Conservation (phyloP, 2,329 filamentous ascomycete genomes). For the Cryoendolithus antarcticus region DNA sequence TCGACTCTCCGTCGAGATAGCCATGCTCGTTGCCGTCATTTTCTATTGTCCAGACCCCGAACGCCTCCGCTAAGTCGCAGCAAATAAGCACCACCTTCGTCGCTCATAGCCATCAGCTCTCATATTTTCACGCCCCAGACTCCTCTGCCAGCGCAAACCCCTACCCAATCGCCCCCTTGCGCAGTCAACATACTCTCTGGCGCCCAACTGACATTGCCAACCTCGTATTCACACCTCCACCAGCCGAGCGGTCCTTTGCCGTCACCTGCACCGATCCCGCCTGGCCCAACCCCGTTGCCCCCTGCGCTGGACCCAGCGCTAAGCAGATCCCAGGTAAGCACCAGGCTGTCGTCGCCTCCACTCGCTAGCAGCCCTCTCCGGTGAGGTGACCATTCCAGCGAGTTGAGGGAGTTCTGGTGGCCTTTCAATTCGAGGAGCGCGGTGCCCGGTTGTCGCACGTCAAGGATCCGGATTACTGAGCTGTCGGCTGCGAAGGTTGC, state of each 20-base stretch:
- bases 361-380: constrained; percentile 81
- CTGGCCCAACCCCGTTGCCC: constrained; percentile 13
- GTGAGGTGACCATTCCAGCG: constrained; percentile 87
- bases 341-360: constrained; percentile 81
- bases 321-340: constrained; percentile 87
- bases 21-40: no score
- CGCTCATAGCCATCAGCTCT: constrained; percentile 6
- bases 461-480: constrained; percentile 82
- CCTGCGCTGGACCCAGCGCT: constrained; percentile 34
- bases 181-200: constrained; percentile 54
- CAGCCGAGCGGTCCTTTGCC: constrained; percentile 57
- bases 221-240: constrained; percentile 80
- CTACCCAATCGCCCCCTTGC: constrained; percentile 71
- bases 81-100: no score
- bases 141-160: constrained; percentile 66
- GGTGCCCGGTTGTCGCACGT: constrained; percentile 91
- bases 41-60: no score
- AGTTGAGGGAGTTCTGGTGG: constrained; percentile 75
- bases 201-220: constrained; percentile 75
- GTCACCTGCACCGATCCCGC: constrained; percentile 2
- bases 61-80: no score
- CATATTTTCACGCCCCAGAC: constrained; percentile 61
- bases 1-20: no score
- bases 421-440: constrained; percentile 87
- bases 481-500: constrained; percentile 96